phyloP scores from a whole-genome alignment of 2,329 filamentous ascomycete species.

The Cladophialophora carrionii region DNA sequence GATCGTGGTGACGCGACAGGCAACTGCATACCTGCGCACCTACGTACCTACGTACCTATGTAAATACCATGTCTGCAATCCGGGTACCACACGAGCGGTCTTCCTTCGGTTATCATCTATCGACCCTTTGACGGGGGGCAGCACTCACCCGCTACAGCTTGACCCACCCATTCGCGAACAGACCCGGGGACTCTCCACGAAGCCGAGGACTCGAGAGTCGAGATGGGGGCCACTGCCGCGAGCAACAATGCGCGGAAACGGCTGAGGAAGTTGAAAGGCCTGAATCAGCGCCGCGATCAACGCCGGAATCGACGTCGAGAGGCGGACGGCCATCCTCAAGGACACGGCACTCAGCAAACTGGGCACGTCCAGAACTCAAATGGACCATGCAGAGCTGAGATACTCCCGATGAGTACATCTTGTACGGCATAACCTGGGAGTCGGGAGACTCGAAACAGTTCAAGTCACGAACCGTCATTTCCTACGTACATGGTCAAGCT shows the following conservation, averaged over 20 bases:
- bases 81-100: background rate
- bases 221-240: background rate
- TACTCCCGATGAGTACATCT: background rate
- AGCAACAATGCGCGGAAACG: background rate
- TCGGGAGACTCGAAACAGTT: background rate
- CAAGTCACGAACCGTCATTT: background rate
- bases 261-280: background rate
- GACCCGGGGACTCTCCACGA: background rate
- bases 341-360: background rate
- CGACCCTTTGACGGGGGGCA: background rate
- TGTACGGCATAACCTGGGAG: background rate
- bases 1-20: background rate
- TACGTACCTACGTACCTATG: too few species aligned
- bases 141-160: background rate
- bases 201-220: background rate
- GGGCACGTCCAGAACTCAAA: background rate
- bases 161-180: background rate
- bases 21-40: background rate
- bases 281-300: background rate
- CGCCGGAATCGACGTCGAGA: too few species aligned
- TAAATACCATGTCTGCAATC: background rate
- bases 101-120: background rate
- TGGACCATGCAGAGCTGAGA: background rate
- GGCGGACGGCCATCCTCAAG: background rate
- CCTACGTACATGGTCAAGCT: background rate